These are phyloP conservation scores for Suillus alpinus DNA, from an alignment of 768 basidiomycete genomes.

Conservation along the genomic window DNA sequence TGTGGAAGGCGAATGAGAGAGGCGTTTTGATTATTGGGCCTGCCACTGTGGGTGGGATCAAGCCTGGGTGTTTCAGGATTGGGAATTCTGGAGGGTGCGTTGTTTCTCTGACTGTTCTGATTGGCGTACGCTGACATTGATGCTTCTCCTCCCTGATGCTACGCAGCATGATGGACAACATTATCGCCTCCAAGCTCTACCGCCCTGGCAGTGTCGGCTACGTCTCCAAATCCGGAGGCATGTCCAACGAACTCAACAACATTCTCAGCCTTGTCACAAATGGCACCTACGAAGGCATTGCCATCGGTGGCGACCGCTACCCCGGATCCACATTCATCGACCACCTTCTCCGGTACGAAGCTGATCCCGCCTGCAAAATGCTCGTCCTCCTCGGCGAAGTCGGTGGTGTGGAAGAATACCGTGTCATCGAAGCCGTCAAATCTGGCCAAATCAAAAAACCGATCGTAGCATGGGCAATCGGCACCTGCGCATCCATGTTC, in stretches of 20 bases:
- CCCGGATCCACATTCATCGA: conserved; percentile 99
- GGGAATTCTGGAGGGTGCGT: conserved; percentile 93
- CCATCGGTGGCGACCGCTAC: conserved; percentile 99
- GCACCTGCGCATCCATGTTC: conserved; percentile 99
- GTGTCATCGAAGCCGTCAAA: conserved; percentile 97
- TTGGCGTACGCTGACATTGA: too few species aligned
- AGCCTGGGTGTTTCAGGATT: conserved; percentile 99
- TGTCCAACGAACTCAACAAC: conserved; percentile 99
- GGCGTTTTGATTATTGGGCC: conserved; percentile 92
- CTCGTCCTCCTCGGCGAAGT: conserved; percentile 98
- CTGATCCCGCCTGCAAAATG: conserved; percentile 97
- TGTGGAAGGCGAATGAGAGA: conserved; percentile 82
- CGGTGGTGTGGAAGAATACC: conserved; percentile 98
- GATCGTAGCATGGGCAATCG: conserved; percentile 99
- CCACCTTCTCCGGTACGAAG: conserved; percentile 96
- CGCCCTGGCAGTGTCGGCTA: conserved; percentile 96
- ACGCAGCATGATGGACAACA: conserved; percentile 98
- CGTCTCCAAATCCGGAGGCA: conserved; percentile 99
- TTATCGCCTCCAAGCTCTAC: conserved; percentile 98
- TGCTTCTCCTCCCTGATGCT: too few species aligned
- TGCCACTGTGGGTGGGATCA: conserved; percentile 98
- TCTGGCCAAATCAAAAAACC: conserved; percentile 92
- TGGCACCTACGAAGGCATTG: conserved; percentile 99
- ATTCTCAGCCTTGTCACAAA: conserved; percentile 95
- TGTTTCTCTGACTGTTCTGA: too few species aligned